phyloP scores from a whole-genome alignment of 768 basidiomycete species.

The Pleurotus tuber-regium region DNA sequence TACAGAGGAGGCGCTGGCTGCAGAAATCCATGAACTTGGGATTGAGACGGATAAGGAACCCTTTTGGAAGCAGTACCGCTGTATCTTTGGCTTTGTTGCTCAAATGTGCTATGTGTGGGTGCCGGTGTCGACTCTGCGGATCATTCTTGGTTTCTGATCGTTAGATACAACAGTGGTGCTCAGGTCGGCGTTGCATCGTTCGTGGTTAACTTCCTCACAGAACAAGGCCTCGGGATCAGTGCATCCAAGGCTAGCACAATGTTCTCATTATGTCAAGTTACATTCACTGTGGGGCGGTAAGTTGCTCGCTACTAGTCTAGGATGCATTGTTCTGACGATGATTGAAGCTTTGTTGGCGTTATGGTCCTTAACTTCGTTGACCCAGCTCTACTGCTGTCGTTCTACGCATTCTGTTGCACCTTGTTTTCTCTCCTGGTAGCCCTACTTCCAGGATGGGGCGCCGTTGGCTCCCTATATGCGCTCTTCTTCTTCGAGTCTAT shows the following conservation, averaged over 20 bases:
- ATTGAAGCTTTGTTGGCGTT: conserved; percentile 55
- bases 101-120: conserved; percentile 66
- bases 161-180: conserved; percentile 40
- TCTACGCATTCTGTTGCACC: conserved; percentile 51
- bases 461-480: conserved; percentile 58
- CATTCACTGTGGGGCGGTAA: conserved; percentile 60
- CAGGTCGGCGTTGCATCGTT: conserved; percentile 67
- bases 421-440: conserved; percentile 51
- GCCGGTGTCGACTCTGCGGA: not conserved
- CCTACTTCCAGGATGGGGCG: conserved; percentile 48
- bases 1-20: conserved; percentile 59
- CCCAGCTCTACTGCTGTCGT: conserved; percentile 57
- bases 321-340: not conserved
- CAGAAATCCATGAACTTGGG: conserved; percentile 44
- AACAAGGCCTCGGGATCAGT: conserved; percentile 54
- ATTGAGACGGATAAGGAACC: conserved; percentile 42
- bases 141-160: not conserved
- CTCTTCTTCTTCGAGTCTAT: conserved; percentile 79
- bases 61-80: conserved; percentile 69
- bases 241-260: conserved; percentile 56
- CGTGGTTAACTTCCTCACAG: conserved; percentile 68
- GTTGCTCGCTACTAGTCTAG: conserved; percentile 12
- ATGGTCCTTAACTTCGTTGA: conserved; percentile 60
- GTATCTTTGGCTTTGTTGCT: conserved; percentile 70
- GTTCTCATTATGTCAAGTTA: conserved; percentile 72